A percentile compares a stretch with the other conserved stretches of the same genome.
These are phyloP conservation scores for Claviceps sp. DNA, from an alignment of 2,329 filamentous ascomycete genomes.

Conservation along the genomic window DNA sequence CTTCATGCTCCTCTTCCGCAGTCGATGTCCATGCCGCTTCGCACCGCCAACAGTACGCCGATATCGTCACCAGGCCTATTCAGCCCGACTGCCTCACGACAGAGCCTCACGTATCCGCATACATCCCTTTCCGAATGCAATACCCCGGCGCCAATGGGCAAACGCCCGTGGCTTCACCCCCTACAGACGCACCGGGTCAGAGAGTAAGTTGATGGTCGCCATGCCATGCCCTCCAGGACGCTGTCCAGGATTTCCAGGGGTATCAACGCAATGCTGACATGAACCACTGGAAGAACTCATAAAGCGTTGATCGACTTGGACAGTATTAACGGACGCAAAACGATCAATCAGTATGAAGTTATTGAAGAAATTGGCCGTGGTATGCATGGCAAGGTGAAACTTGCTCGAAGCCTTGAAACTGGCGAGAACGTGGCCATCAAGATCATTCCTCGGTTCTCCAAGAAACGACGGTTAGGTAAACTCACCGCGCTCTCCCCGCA, in stretches of 20 bases:
- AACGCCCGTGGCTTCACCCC: conserved; percentile 54
- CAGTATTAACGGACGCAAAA: conserved; percentile 76
- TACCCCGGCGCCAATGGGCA: conserved; percentile 33
- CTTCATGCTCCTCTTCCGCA: conserved; percentile 20
- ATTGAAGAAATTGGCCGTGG: conserved; percentile 92
- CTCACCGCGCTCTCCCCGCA: conserved; percentile 51
- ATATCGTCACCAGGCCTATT: conserved; percentile 49
- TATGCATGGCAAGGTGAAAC: conserved; percentile 94
- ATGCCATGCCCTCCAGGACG: background rate
- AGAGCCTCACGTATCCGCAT: conserved; percentile 22
- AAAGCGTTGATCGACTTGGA: conserved; percentile 86
- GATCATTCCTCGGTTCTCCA: conserved; percentile 92
- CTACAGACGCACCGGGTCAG: conserved; percentile 59
- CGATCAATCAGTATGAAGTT: conserved; percentile 96
- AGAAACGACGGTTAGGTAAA: conserved; percentile 80
- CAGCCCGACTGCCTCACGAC: conserved; percentile 34
- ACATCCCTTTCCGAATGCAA: conserved; percentile 39
- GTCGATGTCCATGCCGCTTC: conserved; percentile 27
- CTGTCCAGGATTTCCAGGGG: background rate
- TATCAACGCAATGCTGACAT: background rate
- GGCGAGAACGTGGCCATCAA: conserved; percentile 87
- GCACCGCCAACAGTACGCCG: conserved; percentile 42
- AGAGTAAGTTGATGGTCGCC: conserved; percentile 44
- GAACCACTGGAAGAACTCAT: conserved; percentile 49
- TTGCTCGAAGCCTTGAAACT: conserved; percentile 67